Conservation (phyloP, 495 filamentous ascomycete genomes). For the Neurospora pannonica region DNA sequence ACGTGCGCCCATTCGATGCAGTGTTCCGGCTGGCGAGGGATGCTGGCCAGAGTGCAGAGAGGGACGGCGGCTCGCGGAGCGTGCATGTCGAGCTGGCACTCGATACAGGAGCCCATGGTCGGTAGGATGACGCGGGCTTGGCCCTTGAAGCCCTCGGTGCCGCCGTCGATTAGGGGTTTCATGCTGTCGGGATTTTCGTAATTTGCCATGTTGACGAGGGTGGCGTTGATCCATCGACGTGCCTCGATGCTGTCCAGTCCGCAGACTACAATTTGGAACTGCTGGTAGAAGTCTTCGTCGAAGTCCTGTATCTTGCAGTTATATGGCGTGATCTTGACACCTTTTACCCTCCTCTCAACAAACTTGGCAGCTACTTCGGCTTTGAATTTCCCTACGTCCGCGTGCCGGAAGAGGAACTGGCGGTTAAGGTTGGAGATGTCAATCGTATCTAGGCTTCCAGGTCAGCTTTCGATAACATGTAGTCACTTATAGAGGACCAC, state of each 20-base stretch:
- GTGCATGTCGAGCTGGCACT: constrained; percentile 98
- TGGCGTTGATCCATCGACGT: constrained; percentile 95
- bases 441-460: constrained; percentile 59
- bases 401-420: constrained; percentile 90
- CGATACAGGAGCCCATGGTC: constrained; percentile 87
- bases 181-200: constrained; percentile 57
- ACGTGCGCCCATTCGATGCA: constrained; percentile 99
- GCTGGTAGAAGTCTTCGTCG: constrained; percentile 96
- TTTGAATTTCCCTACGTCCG: constrained; percentile 89
- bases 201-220: constrained; percentile 81
- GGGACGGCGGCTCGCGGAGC: constrained; percentile 89
- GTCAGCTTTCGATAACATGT: not conserved
- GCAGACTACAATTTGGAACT: constrained; percentile 87
- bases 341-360: constrained; percentile 78
- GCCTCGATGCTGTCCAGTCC: constrained; percentile 98
- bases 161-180: constrained; percentile 92
- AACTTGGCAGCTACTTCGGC: constrained; percentile 88
- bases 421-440: constrained; percentile 97
- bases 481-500: not conserved
- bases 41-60: constrained; percentile 92
- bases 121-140: constrained; percentile 90
- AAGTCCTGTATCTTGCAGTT: constrained; percentile 96
- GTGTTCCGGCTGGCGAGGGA: constrained; percentile 94
- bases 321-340: constrained; percentile 85
- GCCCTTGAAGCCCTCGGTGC: constrained; percentile 98